A percentile compares a stretch with the other conserved stretches of the same genome.
These are phyloP conservation scores for Diaporthe citriasiana DNA, from an alignment of 2,329 filamentous ascomycete genomes.

Conservation along the genomic window DNA sequence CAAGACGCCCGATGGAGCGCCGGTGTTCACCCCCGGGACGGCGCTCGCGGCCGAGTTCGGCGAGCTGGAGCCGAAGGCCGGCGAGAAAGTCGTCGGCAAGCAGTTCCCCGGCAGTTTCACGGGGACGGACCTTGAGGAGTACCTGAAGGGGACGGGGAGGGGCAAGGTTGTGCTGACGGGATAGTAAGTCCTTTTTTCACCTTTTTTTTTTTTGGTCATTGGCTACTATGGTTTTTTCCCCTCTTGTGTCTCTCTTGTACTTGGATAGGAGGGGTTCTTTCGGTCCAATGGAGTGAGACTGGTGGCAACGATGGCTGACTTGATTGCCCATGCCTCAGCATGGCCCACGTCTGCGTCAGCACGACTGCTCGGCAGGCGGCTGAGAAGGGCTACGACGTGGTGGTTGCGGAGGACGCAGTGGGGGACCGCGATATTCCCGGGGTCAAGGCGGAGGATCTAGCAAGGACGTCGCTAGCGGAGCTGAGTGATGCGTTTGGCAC, in stretches of 20 bases:
- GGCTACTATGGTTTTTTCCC: background rate
- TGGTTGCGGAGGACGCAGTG: slow-evolving; percentile 73
- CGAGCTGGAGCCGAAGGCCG: slow-evolving; percentile 67
- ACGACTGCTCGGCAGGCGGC: slow-evolving; percentile 73
- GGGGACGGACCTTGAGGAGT: slow-evolving; percentile 69
- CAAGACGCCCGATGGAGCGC: slow-evolving; percentile 70
- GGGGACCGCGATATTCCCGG: slow-evolving; percentile 78
- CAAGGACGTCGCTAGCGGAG: slow-evolving; percentile 67
- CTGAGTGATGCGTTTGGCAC: slow-evolving; percentile 75
- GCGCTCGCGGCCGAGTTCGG: slow-evolving; percentile 71
- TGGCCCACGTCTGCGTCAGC: slow-evolving; percentile 74
- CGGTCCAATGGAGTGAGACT: background rate
- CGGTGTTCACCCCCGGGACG: slow-evolving; percentile 75
- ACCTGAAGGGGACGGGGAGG: slow-evolving; percentile 62
- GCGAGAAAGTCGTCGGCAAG: slow-evolving; percentile 72
- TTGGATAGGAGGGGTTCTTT: background rate
- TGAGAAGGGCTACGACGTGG: slow-evolving; percentile 74
- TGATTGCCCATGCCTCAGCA: slow-evolving; percentile 6
- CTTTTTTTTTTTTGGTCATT: background rate
- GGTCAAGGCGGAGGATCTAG: slow-evolving; percentile 66
- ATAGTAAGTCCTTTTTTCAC: slow-evolving; percentile 64
- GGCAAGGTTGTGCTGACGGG: slow-evolving; percentile 74
- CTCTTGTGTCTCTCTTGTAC: background rate
- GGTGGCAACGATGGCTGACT: slow-evolving; percentile 48
- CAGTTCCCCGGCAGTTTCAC: slow-evolving; percentile 71